phyloP scores from a whole-genome alignment of 345 rosid genomes.

The Eucalyptus pumila region DNA sequence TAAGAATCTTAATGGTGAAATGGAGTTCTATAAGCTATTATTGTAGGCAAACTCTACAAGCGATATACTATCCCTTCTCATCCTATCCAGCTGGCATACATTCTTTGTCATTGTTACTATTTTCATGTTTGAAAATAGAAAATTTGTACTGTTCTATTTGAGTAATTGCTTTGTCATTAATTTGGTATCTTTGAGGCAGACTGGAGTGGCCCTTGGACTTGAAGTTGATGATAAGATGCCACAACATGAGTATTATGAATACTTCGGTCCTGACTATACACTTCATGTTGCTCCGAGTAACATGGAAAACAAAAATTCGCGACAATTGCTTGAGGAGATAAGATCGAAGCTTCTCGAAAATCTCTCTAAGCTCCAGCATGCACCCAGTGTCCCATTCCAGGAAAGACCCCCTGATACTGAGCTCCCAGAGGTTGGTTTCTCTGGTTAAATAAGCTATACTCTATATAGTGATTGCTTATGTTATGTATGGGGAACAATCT shows the following conservation, averaged over 20 bases:
- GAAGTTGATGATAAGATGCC: constrained; percentile 69
- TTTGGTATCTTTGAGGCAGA: constrained; percentile 14
- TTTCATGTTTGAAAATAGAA: background rate
- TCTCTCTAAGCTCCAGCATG: constrained; percentile 92
- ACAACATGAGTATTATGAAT: constrained; percentile 52
- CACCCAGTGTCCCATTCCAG: constrained; percentile 91
- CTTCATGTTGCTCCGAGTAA: constrained; percentile 68
- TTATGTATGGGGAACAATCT: background rate
- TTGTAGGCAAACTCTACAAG: background rate
- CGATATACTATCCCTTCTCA: background rate
- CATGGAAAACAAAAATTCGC: constrained; percentile 64
- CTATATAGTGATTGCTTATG: background rate
- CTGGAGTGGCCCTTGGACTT: constrained; percentile 56
- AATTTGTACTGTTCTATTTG: background rate
- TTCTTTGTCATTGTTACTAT: background rate
- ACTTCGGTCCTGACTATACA: constrained; percentile 53
- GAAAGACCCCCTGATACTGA: constrained; percentile 83
- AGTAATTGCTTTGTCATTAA: background rate
- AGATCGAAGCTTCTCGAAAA: constrained; percentile 69
- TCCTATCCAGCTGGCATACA: background rate
- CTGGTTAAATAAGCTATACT: background rate
- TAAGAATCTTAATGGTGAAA: background rate
- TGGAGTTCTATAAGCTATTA: background rate
- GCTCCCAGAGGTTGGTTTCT: constrained; percentile 45
- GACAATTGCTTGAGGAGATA: constrained; percentile 69